Percentiles rank a stretch among this genome's conserved stretches.
These are phyloP conservation scores for Pascua guehoae DNA, from an alignment of 1,284 basidiomycete species.

Conservation along the genomic window DNA sequence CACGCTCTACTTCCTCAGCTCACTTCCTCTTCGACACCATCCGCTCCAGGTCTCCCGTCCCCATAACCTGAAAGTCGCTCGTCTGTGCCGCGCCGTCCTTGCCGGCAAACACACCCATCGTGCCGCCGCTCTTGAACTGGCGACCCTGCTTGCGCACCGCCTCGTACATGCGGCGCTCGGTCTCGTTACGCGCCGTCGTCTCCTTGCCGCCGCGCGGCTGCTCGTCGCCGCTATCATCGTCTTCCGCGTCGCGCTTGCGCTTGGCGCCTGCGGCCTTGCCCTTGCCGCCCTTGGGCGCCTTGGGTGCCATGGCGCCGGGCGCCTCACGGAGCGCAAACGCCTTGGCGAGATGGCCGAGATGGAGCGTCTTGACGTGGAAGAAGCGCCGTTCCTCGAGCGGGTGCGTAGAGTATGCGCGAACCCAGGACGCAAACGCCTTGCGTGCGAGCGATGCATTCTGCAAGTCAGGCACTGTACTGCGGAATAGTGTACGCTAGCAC, in stretches of 20 bases:
- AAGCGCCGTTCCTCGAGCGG: slow-evolving; percentile 91
- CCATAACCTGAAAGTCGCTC: slow-evolving; percentile 78
- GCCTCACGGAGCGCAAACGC: slow-evolving; percentile 93
- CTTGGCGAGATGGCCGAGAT: slow-evolving; percentile 95
- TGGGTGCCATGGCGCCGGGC: slow-evolving; percentile 62
- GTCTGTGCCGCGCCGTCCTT: slow-evolving; percentile 53
- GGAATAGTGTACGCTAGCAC: slow-evolving; percentile 24
- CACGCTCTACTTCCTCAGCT: too few species aligned
- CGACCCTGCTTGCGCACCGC: slow-evolving; percentile 82
- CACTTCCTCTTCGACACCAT: slow-evolving; percentile 47
- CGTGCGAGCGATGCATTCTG: slow-evolving; percentile 76
- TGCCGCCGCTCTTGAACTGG: slow-evolving; percentile 71
- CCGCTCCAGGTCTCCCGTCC: slow-evolving; percentile 64
- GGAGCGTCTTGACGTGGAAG: slow-evolving; percentile 89
- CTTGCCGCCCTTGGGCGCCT: slow-evolving; percentile 20
- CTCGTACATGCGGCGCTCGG: slow-evolving; percentile 81
- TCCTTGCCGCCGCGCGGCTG: slow-evolving; percentile 36
- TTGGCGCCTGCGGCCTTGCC: slow-evolving; percentile 30
- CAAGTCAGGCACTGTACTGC: not conserved
- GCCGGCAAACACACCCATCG: slow-evolving; percentile 67
- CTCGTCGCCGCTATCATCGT: slow-evolving; percentile 53
- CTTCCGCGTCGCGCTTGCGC: slow-evolving; percentile 51
- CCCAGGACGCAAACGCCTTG: slow-evolving; percentile 84
- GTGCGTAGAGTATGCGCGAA: slow-evolving; percentile 96
- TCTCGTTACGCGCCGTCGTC: slow-evolving; percentile 52